Evolutionary conservation across 1,139 yeast genomes (phyloP), one percentile per base, ranked within the genome.

Genomic region (Cylindricascospora bacillispora): DNA sequence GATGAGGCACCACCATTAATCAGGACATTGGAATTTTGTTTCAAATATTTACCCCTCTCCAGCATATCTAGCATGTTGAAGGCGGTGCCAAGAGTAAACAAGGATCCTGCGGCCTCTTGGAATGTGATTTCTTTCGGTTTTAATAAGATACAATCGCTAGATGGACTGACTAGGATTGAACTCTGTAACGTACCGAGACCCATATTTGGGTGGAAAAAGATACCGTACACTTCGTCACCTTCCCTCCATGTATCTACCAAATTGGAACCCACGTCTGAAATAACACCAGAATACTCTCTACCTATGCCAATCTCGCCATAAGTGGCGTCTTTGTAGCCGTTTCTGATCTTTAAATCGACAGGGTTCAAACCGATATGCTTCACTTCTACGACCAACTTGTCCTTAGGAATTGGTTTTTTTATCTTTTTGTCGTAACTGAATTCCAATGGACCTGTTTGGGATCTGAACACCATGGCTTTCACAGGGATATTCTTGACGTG

Each of bases 1-100:
- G 76, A 61, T 1, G 92, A 70, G 4, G 81, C 71, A 10, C 79
- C 89, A 25, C 93, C 93, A 35, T 78, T 60, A 24, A 81, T 60
- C 29, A 80, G 57, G 1, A 79, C 65, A 29, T 50, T 52, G 3
- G 51, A 36, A 11, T 41, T 43, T 5, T 36, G 35, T 18, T 48
- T 47, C 29, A 57, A 52, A 38, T 40, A 37, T 15, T 36, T 43
- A 32, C 34, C 40, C 45, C 37, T 50, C 24, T 44, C 46, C 6
- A 47, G 43, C 22, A 44, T 56, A 31, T 53, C 53, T 28, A 72
- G 47, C 32, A 70, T 47, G 25, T 57, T 59, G 38, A 49, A 58
- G 0, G 83, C 82, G 2, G 83, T 62, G 5, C 76, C 75, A 36
- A 70, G 65, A 17, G 49, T 43, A 32, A 35, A 73, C 65, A 43